Evolutionary conservation across 805 yeast species (phyloP).

Genomic region (Cyberlindnera euphorbiae): DNA sequence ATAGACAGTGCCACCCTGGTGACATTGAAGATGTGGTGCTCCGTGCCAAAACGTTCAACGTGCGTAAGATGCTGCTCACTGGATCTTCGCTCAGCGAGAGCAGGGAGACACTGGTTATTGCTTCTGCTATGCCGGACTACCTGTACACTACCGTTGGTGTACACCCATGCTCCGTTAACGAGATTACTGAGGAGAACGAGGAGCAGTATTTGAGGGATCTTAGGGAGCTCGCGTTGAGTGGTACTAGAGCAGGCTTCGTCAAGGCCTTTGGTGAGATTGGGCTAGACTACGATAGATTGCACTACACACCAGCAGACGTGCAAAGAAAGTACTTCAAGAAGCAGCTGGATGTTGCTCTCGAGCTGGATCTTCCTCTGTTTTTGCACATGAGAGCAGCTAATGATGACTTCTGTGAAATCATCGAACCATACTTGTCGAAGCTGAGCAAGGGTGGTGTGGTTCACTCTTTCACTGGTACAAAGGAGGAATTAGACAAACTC

Average conservation of each 20-base stretch:
- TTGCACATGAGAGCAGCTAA: conserved; percentile 86
- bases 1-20: conserved; percentile 56
- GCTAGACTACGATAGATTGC: conserved; percentile 85
- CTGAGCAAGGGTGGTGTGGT: conserved; percentile 62
- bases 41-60: conserved; percentile 64
- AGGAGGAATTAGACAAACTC: conserved; percentile 54
- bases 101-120: conserved; percentile 51
- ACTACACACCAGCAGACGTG: conserved; percentile 61
- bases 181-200: conserved; percentile 32
- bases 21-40: conserved; percentile 63
- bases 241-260: conserved; percentile 48
- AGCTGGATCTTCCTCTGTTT: conserved; percentile 68
- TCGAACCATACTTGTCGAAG: conserved; percentile 48
- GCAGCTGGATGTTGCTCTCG: conserved; percentile 66
- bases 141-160: conserved; percentile 81
- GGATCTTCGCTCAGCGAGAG: conserved; percentile 77
- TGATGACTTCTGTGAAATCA: conserved; percentile 64
- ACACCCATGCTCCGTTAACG: conserved; percentile 86
- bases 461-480: conserved; percentile 90
- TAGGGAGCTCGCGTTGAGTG: conserved; percentile 42
- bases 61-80: conserved; percentile 69
- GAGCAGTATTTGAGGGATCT: conserved; percentile 43
- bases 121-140: conserved; percentile 28
- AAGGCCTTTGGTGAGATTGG: conserved; percentile 95
- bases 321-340: conserved; percentile 64